Evolutionary conservation across 192 early-diverging fungal genomes (phyloP).

Genomic region (Nowakowskiella sp.): DNA sequence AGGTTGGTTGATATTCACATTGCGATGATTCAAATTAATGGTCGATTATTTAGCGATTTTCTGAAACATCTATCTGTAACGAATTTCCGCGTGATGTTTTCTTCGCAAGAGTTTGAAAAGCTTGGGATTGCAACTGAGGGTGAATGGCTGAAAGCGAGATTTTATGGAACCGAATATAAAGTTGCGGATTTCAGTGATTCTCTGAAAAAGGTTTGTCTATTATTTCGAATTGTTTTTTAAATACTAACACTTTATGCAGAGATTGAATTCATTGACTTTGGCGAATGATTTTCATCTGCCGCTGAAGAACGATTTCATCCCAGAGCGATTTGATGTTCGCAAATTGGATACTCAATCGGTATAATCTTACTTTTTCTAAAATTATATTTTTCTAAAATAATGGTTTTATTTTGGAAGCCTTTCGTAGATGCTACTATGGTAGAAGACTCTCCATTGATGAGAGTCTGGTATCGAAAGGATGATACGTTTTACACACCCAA

Average conservation of each 20-base stretch:
- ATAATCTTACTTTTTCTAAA: too few relatives aligned
- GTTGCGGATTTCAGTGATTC: conserved; percentile 47
- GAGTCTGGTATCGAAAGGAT: conserved; percentile 94
- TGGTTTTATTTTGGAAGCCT: too few relatives aligned
- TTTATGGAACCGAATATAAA: conserved; percentile 77
- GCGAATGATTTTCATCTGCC: conserved; percentile 64
- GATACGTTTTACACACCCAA: conserved; percentile 89
- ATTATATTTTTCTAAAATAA: too few relatives aligned
- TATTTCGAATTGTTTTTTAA: too few relatives aligned
- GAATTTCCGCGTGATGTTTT: conserved; percentile 34
- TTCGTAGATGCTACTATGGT: conserved; percentile 44
- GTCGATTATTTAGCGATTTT: neutral
- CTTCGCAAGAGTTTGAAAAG: conserved; percentile 30
- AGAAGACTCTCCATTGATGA: conserved; percentile 42
- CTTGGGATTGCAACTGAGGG: conserved; percentile 28
- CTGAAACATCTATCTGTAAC: conserved; percentile 21
- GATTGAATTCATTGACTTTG: too few relatives aligned
- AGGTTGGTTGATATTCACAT: conserved; percentile 50
- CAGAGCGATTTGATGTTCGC: conserved; percentile 67
- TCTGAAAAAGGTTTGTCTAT: conserved; percentile 36
- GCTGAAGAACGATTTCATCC: conserved; percentile 76
- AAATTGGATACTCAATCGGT: conserved; percentile 7
- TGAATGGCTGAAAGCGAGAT: conserved; percentile 53
- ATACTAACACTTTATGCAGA: too few relatives aligned
- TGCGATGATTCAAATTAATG: conserved; percentile 3